Evolutionary conservation across 2,329 filamentous ascomycete species (phyloP), one percentile per base, ranked within the genome.

Genomic region (Tolypocladium nubicola): DNA sequence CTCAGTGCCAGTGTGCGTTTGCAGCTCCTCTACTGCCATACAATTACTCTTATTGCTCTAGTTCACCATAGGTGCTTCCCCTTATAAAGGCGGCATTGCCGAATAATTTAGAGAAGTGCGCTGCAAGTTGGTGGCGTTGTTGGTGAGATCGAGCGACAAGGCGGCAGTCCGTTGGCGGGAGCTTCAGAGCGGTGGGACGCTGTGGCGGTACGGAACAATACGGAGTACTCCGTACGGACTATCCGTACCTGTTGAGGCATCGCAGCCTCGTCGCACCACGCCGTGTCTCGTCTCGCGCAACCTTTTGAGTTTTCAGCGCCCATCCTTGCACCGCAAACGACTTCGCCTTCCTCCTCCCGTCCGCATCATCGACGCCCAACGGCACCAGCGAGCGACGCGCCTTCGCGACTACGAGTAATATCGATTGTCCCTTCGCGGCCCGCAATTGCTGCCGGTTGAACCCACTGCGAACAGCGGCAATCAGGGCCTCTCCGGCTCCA

Each of bases 231-330:
- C 19, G 41, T 45, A 23, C 23, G 23, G 23, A 26, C 23, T 26
- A 26, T 26, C 23, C 23, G 23, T 26, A 26, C 23, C 23, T 26
- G 23, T 26, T 26, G 47, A 56, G 39, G 50, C 41, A 57, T 55
- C 60, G 57, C 57, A 61, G 60, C 60, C 58, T 62, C 57, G 59
- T 55, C 55, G 57, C 59, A 58, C 57, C 39, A 38, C 58, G 30
- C 39, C 49, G 30, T 43, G 39, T 26, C 37, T 52, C 39, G 55
- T 33, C 23, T 52, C 41, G 56, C 16, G 14, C 35, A 13, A 9
- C 33, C 9, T 21, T 49, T 49, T 56, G 1, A 11, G 6, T 30
- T 55, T 54, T 43, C 49, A 19, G 37, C 56, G 40, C 52, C 52
- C 39, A 37, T 52, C 30, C 26, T 49, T 41, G 38, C 26, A 49